phyloP scores from a whole-genome alignment of 139 green algal species.

The Chlamydomonas sp. region DNA sequence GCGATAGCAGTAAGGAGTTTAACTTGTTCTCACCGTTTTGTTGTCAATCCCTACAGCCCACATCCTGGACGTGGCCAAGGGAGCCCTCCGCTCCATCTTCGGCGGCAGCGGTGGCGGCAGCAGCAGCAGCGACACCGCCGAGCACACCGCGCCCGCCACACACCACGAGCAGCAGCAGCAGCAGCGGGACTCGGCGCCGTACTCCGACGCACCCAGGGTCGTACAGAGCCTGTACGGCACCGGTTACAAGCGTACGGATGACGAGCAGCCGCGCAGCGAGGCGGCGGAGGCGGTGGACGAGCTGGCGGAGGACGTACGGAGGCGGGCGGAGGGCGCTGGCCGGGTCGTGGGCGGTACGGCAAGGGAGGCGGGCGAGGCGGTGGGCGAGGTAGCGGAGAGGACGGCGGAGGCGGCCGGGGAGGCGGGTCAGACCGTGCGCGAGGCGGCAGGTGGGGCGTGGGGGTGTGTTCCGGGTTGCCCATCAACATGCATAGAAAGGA shows the following conservation, averaged over 20 bases:
- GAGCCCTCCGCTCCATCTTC: neutral
- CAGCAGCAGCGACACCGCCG: neutral
- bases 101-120: neutral
- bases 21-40: too few relatives aligned
- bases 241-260: neutral
- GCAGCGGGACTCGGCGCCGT: neutral
- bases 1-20: too few relatives aligned
- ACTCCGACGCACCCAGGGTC: neutral
- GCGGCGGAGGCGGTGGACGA: neutral
- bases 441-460: neutral
- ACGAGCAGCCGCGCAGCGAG: neutral
- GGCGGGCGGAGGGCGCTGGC: neutral
- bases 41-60: too few relatives aligned
- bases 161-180: neutral
- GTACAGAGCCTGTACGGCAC: neutral
- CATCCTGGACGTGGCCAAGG: too few relatives aligned
- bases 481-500: too few relatives aligned
- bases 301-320: neutral
- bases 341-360: neutral
- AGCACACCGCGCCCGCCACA: neutral
- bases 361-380: neutral
- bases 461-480: neutral
- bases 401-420: neutral
- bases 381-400: neutral
- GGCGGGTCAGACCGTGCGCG: neutral